These are phyloP conservation scores for Capsicum rhomboideum DNA, from an alignment of 257 asterid species.

Conservation along the genomic window DNA sequence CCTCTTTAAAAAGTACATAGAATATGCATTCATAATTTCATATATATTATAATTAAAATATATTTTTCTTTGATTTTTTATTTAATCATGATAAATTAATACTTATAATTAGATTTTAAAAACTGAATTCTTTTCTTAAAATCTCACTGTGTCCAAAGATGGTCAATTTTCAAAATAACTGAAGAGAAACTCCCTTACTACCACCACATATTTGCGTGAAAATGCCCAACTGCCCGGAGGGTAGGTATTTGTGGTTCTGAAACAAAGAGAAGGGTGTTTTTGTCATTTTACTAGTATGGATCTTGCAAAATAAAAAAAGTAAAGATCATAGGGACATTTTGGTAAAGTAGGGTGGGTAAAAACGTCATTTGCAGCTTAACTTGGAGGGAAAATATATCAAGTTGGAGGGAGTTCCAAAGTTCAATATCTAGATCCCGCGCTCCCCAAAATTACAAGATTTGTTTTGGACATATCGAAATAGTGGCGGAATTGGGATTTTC, in stretches of 20 bases:
- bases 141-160: not conserved
- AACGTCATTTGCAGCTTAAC: not conserved
- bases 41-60: too few relatives aligned
- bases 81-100: too few relatives aligned
- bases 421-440: not conserved
- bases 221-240: not conserved
- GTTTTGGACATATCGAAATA: not conserved
- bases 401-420: not conserved
- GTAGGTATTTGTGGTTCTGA: not conserved
- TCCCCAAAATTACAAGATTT: not conserved
- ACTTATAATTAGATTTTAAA: too few relatives aligned
- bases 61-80: too few relatives aligned
- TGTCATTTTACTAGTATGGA: not conserved
- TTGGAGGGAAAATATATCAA: not conserved
- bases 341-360: not conserved
- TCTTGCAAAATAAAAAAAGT: not conserved
- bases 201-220: not conserved
- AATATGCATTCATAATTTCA: not conserved
- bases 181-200: not conserved
- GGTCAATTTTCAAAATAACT: too few relatives aligned
- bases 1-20: too few relatives aligned
- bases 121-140: not conserved
- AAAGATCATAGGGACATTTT: not conserved
- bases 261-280: not conserved
- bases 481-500: fast-evolving